Conservation (phyloP, 108 stramenopile species). For the Skeletonema marinoi region DNA sequence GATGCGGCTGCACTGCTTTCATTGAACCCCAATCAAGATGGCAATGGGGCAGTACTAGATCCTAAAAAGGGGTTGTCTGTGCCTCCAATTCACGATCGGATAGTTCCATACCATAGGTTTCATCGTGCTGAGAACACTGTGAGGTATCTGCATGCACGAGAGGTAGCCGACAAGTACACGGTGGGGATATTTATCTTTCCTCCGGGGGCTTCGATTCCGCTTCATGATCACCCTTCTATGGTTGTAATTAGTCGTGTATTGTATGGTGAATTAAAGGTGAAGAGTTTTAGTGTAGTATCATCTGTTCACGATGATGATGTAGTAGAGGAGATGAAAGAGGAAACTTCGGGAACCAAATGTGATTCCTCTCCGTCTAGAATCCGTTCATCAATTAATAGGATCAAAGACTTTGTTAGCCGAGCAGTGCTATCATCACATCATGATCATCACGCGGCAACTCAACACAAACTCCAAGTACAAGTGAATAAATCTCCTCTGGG, state of each 20-base stretch:
- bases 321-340: neutral
- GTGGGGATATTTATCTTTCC: conserved; percentile 95
- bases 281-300: conserved; percentile 74
- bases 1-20: conserved; percentile 61
- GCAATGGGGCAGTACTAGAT: conserved; percentile 25
- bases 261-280: conserved; percentile 83
- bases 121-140: conserved; percentile 27
- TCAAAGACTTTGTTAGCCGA: conserved; percentile 26
- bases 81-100: conserved; percentile 61
- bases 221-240: conserved; percentile 97
- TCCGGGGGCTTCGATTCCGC: conserved; percentile 84
- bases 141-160: conserved; percentile 84
- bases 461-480: neutral
- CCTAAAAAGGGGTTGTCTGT: conserved; percentile 32
- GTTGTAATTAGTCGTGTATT: conserved; percentile 88
- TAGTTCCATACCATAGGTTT: conserved; percentile 33
- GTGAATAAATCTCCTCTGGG: conserved; percentile 19
- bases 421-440: conserved; percentile 26
- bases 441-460: conserved; percentile 1
- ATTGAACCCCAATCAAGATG: conserved; percentile 36
- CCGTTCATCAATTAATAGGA: conserved; percentile 14
- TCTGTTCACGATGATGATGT: neutral
- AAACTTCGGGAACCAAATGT: neutral
- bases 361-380: conserved; percentile 6
- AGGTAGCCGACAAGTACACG: conserved; percentile 73